These are phyloP conservation scores for Pharus latifolius DNA, from an alignment of 176 grass and related monocot species.

Conservation along the genomic window DNA sequence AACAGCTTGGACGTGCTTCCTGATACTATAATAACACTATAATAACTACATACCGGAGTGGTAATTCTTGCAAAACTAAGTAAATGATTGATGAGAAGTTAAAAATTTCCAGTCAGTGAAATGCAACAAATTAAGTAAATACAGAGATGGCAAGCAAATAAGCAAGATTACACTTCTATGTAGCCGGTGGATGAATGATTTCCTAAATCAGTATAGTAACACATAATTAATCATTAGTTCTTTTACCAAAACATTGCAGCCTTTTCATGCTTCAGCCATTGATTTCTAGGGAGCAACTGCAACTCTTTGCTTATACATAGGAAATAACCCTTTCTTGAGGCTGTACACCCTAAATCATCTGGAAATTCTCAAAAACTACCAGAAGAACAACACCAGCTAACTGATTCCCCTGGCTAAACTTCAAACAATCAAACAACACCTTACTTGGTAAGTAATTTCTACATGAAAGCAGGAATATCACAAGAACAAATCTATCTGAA, in stretches of 20 bases:
- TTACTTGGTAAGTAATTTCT: too few species aligned
- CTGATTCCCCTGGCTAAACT: too few species aligned
- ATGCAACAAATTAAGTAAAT: not conserved
- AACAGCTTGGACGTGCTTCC: too few species aligned
- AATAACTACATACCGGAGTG: not conserved
- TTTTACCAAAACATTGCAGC: not conserved
- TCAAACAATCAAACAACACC: too few species aligned
- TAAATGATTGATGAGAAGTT: not conserved
- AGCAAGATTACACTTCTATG: too few species aligned
- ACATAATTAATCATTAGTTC: not conserved
- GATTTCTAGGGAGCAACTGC: not conserved
- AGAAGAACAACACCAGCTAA: too few species aligned
- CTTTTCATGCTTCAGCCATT: not conserved
- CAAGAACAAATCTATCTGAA: too few species aligned
- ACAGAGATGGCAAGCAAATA: not conserved
- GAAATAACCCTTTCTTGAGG: not conserved
- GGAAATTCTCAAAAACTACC: too few species aligned
- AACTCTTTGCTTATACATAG: not conserved
- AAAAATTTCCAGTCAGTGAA: not conserved
- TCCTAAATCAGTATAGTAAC: not conserved
- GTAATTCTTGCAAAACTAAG: not conserved
- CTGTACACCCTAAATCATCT: too few species aligned
- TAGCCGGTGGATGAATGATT: not conserved
- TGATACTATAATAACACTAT: not conserved
- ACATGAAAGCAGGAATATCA: too few species aligned